Base-by-base conservation (phyloP, 2,329 filamentous ascomycete species). In the Pseudonectria foliicola region DNA sequence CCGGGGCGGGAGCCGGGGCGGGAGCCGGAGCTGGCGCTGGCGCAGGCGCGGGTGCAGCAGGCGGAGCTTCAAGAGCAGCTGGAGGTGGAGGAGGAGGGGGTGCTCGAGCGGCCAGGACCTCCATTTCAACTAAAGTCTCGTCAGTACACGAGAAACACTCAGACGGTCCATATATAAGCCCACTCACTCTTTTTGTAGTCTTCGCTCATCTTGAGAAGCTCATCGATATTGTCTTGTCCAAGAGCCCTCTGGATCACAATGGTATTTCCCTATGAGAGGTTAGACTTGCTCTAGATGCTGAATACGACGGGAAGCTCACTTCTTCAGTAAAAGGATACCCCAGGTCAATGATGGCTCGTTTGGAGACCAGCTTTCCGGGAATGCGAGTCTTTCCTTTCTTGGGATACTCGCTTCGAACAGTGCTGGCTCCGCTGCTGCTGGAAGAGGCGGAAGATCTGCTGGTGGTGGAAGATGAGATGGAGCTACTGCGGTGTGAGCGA, bases 371-470 rank as follows among this genome's bases (percentile, higher is more conserved):
- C 37, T 82, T 76, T 39, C 77, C 79, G 1, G 89, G 89, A 57
- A 95, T 88, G 49, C 85, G 79, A 11, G 89, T 95, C 71, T 89
- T 94, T 50, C 89, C 89, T 59, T 83, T 88, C 64, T 85, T 84
- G 8, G 83, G 82, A 45, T 84, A 86, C 38, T 80, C 73, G 59
- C 66, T 75, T 52, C 66, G 70, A n/a, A 70, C 57, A 8, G 68
- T 69, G 3, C 70, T 73, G 15, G 66, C 67, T 13, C 66, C 67
- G 38, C 60, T 67, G 42, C 63, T 70, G 50, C 67, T 70, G 12
- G 61, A 66, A 5, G 62, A 66, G 10, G n/a, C n/a, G n/a, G n/a
- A n/a, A n/a, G n/a, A n/a, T n/a, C 56, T 63, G 39, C 65, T 71
- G 5, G 60, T 57, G 37, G 60, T 64, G 1, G 62, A 67, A 10